A percentile compares a stretch with the other conserved stretches of the same genome.
These are phyloP conservation scores for Trifolium dubium DNA, from an alignment of 306 rosid genomes.

Conservation along the genomic window DNA sequence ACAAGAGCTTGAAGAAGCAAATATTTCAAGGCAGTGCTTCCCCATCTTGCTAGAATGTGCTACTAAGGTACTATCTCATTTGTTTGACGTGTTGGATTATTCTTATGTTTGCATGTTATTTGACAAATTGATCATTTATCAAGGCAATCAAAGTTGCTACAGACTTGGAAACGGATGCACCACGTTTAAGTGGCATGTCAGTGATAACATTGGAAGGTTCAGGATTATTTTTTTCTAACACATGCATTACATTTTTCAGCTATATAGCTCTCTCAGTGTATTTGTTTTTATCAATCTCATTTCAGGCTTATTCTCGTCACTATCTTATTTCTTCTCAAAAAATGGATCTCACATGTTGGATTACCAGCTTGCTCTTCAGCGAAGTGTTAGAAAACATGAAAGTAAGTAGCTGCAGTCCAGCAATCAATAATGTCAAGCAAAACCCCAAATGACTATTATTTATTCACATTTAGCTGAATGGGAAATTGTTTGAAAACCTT, in stretches of 20 bases:
- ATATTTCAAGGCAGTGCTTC: slow-evolving; percentile 79
- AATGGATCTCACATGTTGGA: slow-evolving; percentile 83
- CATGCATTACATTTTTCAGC: slow-evolving; percentile 22
- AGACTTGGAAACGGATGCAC: slow-evolving; percentile 63
- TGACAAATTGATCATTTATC: slow-evolving; percentile 38
- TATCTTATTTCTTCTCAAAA: slow-evolving; percentile 91
- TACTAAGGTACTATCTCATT: slow-evolving; percentile 61
- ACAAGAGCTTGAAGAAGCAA: slow-evolving; percentile 87
- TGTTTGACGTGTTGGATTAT: slow-evolving; percentile 35
- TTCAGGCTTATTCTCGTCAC: slow-evolving; percentile 84
- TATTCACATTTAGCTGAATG: slow-evolving; percentile 25
- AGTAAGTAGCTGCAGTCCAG: slow-evolving; percentile 56
- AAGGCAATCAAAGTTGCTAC: slow-evolving; percentile 89
- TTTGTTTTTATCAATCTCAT: slow-evolving; percentile 36
- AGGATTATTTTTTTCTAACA: slow-evolving; percentile 34
- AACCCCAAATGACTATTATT: slow-evolving; percentile 21
- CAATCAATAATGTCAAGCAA: slow-evolving; percentile 23
- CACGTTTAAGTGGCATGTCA: slow-evolving; percentile 80
- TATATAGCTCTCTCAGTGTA: slow-evolving; percentile 30
- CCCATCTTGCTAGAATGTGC: slow-evolving; percentile 89
- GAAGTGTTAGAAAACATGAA: slow-evolving; percentile 66
- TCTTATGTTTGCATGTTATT: slow-evolving; percentile 35
- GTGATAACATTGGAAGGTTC: slow-evolving; percentile 87
- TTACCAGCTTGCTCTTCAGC: slow-evolving; percentile 89
- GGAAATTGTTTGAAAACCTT: slow-evolving; percentile 25